A percentile compares a stretch with the other conserved stretches of the same genome.
Conservation (phyloP, 306 rosid species). For the Cercis canadensis region DNA sequence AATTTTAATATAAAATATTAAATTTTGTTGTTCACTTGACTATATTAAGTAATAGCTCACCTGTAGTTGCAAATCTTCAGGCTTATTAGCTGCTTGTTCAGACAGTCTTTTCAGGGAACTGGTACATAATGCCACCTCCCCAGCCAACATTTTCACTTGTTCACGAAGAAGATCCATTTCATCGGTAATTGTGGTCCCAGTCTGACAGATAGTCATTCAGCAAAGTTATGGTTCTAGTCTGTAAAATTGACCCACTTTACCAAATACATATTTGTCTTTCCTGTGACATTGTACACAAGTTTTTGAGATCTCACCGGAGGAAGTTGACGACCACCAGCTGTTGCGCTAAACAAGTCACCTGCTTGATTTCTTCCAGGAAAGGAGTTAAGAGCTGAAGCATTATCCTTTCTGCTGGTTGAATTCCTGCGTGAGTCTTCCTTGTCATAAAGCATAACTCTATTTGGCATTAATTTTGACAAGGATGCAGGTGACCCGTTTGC, state of each 20-base stretch:
- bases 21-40: slow-evolving; percentile 23
- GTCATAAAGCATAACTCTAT: slow-evolving; percentile 52
- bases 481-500: slow-evolving; percentile 72
- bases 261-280: slow-evolving; percentile 21
- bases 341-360: slow-evolving; percentile 77
- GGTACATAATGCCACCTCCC: slow-evolving; percentile 83
- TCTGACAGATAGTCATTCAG: slow-evolving; percentile 50
- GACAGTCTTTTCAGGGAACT: slow-evolving; percentile 88
- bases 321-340: slow-evolving; percentile 54
- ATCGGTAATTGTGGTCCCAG: slow-evolving; percentile 82
- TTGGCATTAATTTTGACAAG: slow-evolving; percentile 55
- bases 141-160: slow-evolving; percentile 90
- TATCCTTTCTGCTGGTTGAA: slow-evolving; percentile 67
- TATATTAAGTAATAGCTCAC: slow-evolving; percentile 51
- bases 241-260: background rate
- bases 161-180: slow-evolving; percentile 91
- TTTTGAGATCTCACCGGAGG: slow-evolving; percentile 66
- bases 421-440: slow-evolving; percentile 66
- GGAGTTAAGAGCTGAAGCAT: slow-evolving; percentile 60
- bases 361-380: slow-evolving; percentile 79
- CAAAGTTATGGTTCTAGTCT: slow-evolving; percentile 28
- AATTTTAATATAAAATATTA: slow-evolving; percentile 35
- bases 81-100: slow-evolving; percentile 67
- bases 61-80: slow-evolving; percentile 69
- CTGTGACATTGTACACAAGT: slow-evolving; percentile 12